These are phyloP conservation scores for Pulveroboletus ravenelii DNA, from an alignment of 768 basidiomycete genomes.

Conservation along the genomic window DNA sequence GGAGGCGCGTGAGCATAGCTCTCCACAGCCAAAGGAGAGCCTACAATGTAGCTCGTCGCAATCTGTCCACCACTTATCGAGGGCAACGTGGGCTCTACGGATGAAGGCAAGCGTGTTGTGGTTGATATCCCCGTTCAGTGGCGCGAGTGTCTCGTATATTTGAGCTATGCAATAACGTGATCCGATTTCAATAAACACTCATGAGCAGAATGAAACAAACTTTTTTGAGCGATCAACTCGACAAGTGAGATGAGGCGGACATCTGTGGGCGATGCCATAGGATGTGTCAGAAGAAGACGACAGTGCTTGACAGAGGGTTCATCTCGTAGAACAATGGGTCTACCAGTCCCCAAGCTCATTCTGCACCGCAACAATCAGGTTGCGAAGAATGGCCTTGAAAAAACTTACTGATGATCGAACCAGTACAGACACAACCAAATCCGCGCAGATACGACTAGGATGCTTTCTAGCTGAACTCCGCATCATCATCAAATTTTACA, in stretches of 20 bases:
- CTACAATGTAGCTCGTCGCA: slow-evolving; percentile 81
- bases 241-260: slow-evolving; percentile 83
- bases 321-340: slow-evolving; percentile 85
- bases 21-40: neutral
- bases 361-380: slow-evolving; percentile 36
- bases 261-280: slow-evolving; percentile 86
- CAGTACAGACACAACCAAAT: slow-evolving; percentile 95
- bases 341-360: slow-evolving; percentile 88
- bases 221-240: slow-evolving; percentile 88
- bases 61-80: slow-evolving; percentile 90
- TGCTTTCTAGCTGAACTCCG: slow-evolving; percentile 1
- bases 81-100: slow-evolving; percentile 76
- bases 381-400: neutral
- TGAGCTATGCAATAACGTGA: slow-evolving; percentile 53
- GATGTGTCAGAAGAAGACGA: slow-evolving; percentile 74
- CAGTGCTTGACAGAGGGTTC: slow-evolving; percentile 85
- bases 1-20: slow-evolving; percentile 5
- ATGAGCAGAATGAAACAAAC: slow-evolving; percentile 39
- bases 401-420: slow-evolving; percentile 88
- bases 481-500: slow-evolving; percentile 11
- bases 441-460: slow-evolving; percentile 78
- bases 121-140: slow-evolving; percentile 82
- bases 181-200: neutral
- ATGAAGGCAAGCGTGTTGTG: slow-evolving; percentile 83
- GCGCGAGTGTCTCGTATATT: slow-evolving; percentile 86